Evolutionary conservation across 208 protist genomes (phyloP).

Genomic region (Leishmania tarentolae): DNA sequence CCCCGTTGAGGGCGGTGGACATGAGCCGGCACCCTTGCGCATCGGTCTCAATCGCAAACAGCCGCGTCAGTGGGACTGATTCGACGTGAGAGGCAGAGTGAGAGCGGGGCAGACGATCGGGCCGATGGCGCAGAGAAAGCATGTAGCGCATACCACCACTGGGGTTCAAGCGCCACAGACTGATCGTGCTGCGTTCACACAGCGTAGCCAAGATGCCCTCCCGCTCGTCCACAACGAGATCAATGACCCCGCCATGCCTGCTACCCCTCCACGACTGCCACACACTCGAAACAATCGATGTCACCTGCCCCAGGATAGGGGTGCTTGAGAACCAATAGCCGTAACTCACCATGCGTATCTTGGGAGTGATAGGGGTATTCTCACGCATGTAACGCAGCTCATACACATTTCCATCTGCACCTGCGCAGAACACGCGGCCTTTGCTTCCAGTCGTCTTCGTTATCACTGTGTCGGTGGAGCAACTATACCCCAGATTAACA

Average conservation of each 20-base stretch:
- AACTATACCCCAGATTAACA: slow-evolving; percentile 76
- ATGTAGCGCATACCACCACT: slow-evolving; percentile 48
- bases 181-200: slow-evolving; percentile 67
- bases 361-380: slow-evolving; percentile 61
- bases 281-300: slow-evolving; percentile 41
- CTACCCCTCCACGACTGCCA: slow-evolving; percentile 58
- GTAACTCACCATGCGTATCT: slow-evolving; percentile 78
- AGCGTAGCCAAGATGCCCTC: slow-evolving; percentile 70
- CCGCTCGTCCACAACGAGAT: slow-evolving; percentile 72
- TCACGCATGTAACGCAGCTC: slow-evolving; percentile 80
- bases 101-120: slow-evolving; percentile 26
- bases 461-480: slow-evolving; percentile 53
- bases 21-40: slow-evolving; percentile 73
- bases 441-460: slow-evolving; percentile 56
- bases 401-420: slow-evolving; percentile 79
- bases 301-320: slow-evolving; percentile 67
- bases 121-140: slow-evolving; percentile 45
- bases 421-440: slow-evolving; percentile 80
- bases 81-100: slow-evolving; percentile 11
- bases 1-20: slow-evolving; percentile 69
- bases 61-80: slow-evolving; percentile 40
- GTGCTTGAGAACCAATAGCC: slow-evolving; percentile 40
- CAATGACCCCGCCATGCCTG: slow-evolving; percentile 58
- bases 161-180: slow-evolving; percentile 62
- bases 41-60: slow-evolving; percentile 76